Evolutionary conservation across 805 yeast genomes (phyloP).

Genomic region (Metschnikowia anglica): DNA sequence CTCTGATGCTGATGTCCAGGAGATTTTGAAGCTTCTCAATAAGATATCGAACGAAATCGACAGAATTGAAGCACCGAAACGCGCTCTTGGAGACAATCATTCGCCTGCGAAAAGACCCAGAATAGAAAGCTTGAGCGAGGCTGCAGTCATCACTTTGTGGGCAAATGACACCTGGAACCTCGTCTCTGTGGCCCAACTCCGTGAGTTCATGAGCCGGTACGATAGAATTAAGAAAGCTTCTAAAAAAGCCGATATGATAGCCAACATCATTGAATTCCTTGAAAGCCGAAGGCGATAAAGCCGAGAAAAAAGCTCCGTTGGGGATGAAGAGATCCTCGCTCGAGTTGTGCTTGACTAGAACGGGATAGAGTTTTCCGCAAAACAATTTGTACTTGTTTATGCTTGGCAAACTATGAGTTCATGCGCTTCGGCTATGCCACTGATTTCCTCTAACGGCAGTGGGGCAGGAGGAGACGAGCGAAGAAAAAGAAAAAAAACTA

Average conservation of each 20-base stretch:
- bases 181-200: slow-evolving; percentile 45
- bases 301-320: too few species aligned
- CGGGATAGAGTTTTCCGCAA: too few species aligned
- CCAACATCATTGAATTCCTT: slow-evolving; percentile 37
- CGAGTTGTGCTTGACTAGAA: too few species aligned
- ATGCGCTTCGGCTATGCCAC: too few species aligned
- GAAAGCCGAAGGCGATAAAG: slow-evolving; percentile 14
- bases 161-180: slow-evolving; percentile 31
- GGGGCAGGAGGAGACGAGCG: too few species aligned
- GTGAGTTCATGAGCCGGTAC: slow-evolving; percentile 37
- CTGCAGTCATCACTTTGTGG: slow-evolving; percentile 45
- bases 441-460: too few species aligned
- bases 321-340: too few species aligned
- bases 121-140: slow-evolving; percentile 26
- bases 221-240: slow-evolving; percentile 37
- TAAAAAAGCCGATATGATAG: slow-evolving; percentile 44
- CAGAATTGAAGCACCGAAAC: slow-evolving; percentile 12
- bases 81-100: slow-evolving; percentile 12
- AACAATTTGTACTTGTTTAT: too few species aligned
- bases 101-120: slow-evolving; percentile 8
- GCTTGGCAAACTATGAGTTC: too few species aligned
- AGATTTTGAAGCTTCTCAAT: slow-evolving; percentile 8
- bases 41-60: slow-evolving; percentile 11
- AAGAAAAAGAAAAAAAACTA: too few species aligned
- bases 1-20: slow-evolving; percentile 2